These are phyloP conservation scores for Trifolium pratense DNA, from an alignment of 306 rosid genomes.

Conservation along the genomic window DNA sequence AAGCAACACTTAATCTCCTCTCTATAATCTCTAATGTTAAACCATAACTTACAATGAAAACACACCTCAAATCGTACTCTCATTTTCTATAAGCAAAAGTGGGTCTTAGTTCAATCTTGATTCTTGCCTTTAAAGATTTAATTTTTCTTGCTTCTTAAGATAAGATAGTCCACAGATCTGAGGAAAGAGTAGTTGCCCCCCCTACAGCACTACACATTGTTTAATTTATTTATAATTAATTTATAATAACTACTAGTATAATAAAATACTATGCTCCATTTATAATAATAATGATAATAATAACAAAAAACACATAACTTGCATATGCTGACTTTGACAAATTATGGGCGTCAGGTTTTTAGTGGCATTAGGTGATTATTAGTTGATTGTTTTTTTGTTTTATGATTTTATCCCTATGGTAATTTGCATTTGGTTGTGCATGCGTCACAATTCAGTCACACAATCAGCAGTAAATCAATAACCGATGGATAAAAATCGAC, in stretches of 20 bases:
- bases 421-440: not conserved
- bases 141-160: slow-evolving; percentile 53
- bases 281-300: not conserved
- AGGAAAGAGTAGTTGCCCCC: slow-evolving; percentile 37
- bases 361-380: slow-evolving; percentile 42
- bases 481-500: too few species aligned
- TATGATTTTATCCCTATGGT: slow-evolving; percentile 13
- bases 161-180: slow-evolving; percentile 49
- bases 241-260: too few species aligned
- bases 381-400: not conserved
- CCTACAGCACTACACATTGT: slow-evolving; percentile 2
- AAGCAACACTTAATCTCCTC: slow-evolving; percentile 33
- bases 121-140: slow-evolving; percentile 49
- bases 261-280: not conserved
- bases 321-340: slow-evolving; percentile 35
- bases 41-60: not conserved
- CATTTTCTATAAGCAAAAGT: not conserved
- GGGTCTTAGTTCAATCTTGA: slow-evolving; percentile 46
- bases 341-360: slow-evolving; percentile 41
- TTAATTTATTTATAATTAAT: slow-evolving; percentile 6
- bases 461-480: too few species aligned
- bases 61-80: slow-evolving; percentile 22
- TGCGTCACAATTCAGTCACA: too few species aligned
- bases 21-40: slow-evolving; percentile 23
- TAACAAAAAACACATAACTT: not conserved